phyloP scores from a whole-genome alignment of 768 basidiomycete genomes.

The Podaxis sp. region DNA sequence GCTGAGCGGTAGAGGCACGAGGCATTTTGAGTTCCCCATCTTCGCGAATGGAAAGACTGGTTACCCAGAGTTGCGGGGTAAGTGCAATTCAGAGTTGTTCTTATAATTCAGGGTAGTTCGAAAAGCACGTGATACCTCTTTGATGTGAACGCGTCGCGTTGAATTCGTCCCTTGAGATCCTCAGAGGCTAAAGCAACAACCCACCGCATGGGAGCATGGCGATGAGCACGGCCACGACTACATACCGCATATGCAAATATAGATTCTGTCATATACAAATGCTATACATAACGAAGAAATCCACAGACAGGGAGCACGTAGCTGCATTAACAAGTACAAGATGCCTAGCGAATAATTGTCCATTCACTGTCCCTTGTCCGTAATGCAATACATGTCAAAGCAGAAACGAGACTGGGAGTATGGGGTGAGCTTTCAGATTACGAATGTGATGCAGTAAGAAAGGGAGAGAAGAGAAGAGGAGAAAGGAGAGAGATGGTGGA shows the following conservation, averaged over 20 bases:
- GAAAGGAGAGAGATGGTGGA: not conserved
- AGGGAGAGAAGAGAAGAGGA: not conserved
- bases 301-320: slow-evolving; percentile 20
- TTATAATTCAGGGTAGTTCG: no score
- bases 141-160: no score
- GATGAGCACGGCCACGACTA: not conserved
- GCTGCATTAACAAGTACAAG: slow-evolving; percentile 43
- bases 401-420: slow-evolving; percentile 16
- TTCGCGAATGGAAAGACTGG: no score
- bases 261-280: slow-evolving; percentile 21
- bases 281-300: slow-evolving; percentile 30
- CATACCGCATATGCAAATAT: not conserved
- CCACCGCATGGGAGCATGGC: no score
- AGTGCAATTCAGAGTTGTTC: no score
- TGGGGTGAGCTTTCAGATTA: not conserved
- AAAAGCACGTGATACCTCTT: no score
- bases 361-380: slow-evolving; percentile 54
- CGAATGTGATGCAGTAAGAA: not conserved
- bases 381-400: slow-evolving; percentile 23
- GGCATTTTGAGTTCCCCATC: no score
- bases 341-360: slow-evolving; percentile 38
- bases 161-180: no score
- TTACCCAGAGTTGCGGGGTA: no score
- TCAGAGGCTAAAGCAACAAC: no score
- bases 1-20: no score